A percentile compares a stretch with the other conserved stretches of the same genome.
phyloP scores from a whole-genome alignment of 208 protist genomes.

The Vickermania ingenoplastis region DNA sequence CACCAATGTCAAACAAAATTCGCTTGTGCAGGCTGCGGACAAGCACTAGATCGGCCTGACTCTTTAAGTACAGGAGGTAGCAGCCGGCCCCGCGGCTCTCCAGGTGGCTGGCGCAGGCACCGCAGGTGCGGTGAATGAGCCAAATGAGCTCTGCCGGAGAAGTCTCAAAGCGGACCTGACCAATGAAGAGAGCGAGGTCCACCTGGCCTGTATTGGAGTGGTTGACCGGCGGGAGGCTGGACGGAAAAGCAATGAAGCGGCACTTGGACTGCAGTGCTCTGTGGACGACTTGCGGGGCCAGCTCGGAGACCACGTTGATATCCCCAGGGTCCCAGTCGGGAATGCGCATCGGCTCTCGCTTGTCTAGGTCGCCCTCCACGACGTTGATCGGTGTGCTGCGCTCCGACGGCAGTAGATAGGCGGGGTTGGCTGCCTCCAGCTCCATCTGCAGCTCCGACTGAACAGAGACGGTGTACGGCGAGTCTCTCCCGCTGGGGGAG shows the following conservation, averaged over 20 bases:
- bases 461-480: slow-evolving; percentile 29
- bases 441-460: slow-evolving; percentile 12
- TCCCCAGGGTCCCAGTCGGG: not conserved
- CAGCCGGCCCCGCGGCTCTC: slow-evolving; percentile 70
- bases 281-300: slow-evolving; percentile 53
- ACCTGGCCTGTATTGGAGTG: slow-evolving; percentile 5
- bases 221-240: slow-evolving; percentile 14
- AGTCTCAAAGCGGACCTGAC: slow-evolving; percentile 78
- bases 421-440: slow-evolving; percentile 7
- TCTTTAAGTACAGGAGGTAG: slow-evolving; percentile 63
- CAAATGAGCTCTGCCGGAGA: slow-evolving; percentile 61
- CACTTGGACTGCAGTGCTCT: slow-evolving; percentile 49
- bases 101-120: slow-evolving; percentile 40
- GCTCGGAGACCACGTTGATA: slow-evolving; percentile 4
- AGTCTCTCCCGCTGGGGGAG: slow-evolving; percentile 27
- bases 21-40: slow-evolving; percentile 75
- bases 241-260: slow-evolving; percentile 59
- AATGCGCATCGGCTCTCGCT: not conserved
- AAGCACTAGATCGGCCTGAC: slow-evolving; percentile 38
- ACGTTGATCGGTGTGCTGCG: not conserved
- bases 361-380: not conserved
- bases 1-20: slow-evolving; percentile 70
- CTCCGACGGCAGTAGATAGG: not conserved
- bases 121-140: slow-evolving; percentile 62
- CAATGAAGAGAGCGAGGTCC: slow-evolving; percentile 57